Evolutionary conservation across 345 rosid genomes (phyloP).

Genomic region (Boechera stricta): DNA sequence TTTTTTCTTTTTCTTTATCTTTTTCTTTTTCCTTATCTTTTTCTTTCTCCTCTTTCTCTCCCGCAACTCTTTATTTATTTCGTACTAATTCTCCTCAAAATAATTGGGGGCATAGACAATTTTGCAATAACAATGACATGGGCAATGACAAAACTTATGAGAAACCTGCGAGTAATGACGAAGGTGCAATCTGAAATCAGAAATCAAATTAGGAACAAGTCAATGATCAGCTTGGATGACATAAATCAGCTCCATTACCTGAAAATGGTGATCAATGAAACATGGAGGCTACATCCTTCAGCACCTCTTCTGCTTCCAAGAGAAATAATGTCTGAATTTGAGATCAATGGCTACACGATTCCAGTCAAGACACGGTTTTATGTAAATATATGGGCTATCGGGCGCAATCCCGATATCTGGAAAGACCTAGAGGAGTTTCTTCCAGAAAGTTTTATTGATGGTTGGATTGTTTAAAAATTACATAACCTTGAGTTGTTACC

Average conservation of each 20-base stretch:
- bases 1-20: too few relatives aligned
- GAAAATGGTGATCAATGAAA: conserved; percentile 29
- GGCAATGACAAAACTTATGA: conserved; percentile 53
- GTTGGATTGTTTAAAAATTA: not conserved
- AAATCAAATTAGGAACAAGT: not conserved
- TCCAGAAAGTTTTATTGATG: not conserved
- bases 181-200: conserved; percentile 52
- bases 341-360: not conserved
- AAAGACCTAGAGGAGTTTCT: not conserved
- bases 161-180: conserved; percentile 50
- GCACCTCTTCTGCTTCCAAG: conserved; percentile 31
- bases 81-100: too few relatives aligned
- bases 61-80: too few relatives aligned
- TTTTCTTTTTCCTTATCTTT: too few relatives aligned
- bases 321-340: conserved; percentile 43
- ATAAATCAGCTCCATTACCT: not conserved
- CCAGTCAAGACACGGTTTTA: not conserved
- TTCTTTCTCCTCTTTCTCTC: too few relatives aligned
- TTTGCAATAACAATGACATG: conserved; percentile 40
- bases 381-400: not conserved
- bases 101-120: conserved; percentile 23
- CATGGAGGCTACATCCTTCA: conserved; percentile 9
- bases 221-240: conserved; percentile 2
- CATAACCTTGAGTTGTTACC: conserved; percentile 36
- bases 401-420: not conserved